Evolutionary conservation across 2,329 filamentous ascomycete genomes (phyloP).

Genomic region (Calycina marina): DNA sequence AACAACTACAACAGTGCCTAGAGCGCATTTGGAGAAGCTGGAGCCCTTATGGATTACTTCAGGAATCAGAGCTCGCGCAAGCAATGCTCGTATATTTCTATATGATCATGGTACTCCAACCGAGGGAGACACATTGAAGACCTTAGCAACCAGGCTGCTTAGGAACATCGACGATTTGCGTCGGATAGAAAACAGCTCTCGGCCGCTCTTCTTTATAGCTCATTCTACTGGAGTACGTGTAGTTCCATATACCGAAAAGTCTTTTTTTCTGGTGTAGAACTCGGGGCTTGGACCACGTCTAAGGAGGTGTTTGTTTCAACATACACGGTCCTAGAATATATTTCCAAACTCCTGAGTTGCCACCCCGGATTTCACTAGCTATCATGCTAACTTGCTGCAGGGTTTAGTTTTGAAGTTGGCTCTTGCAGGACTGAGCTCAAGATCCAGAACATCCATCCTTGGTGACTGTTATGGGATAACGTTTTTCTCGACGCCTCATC

Average conservation of each 20-base stretch:
- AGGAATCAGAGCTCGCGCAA: background rate
- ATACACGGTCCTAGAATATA: no score
- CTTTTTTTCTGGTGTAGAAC: no score
- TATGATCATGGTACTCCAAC: slow-evolving; percentile 5
- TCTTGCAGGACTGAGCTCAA: slow-evolving; percentile 1
- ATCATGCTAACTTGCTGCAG: no score
- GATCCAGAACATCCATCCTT: slow-evolving; percentile 1
- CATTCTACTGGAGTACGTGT: slow-evolving; percentile 4
- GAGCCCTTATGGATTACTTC: background rate
- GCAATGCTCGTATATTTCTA: slow-evolving; percentile 4
- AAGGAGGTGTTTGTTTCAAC: no score
- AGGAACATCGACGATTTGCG: slow-evolving; percentile 2
- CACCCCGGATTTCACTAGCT: no score
- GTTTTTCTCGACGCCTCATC: slow-evolving; percentile 6
- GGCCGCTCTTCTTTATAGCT: slow-evolving; percentile 4
- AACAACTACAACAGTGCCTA: background rate
- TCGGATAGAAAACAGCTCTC: background rate
- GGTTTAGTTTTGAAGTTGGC: slow-evolving; percentile 5
- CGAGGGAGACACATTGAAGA: slow-evolving; percentile 3
- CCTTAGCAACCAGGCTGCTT: slow-evolving; percentile 1
- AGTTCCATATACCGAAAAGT: no score
- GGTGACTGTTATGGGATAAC: slow-evolving; percentile 5
- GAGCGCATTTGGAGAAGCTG: background rate
- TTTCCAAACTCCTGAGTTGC: no score
- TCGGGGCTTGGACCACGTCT: no score